Percentiles rank a stretch among this genome's conserved stretches.
Conservation (phyloP, 2,329 filamentous ascomycete genomes). For the Botrytis aclada region DNA sequence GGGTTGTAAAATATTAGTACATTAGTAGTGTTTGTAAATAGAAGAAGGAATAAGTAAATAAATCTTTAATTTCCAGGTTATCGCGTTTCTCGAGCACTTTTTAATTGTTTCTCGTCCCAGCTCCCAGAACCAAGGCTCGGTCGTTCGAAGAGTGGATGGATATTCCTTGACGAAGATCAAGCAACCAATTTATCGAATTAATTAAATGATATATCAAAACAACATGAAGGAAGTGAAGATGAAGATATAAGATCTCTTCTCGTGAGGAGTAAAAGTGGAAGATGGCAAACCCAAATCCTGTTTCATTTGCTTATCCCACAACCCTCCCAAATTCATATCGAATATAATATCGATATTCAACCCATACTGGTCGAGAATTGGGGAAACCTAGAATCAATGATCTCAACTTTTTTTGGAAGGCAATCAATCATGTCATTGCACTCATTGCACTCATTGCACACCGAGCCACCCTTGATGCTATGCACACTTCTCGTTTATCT, state of each 20-base stretch:
- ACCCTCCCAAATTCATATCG: neutral
- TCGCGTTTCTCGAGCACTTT: slow-evolving; percentile 3
- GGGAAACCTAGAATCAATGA: slow-evolving; percentile 9
- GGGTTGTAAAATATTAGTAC: neutral
- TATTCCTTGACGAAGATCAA: slow-evolving; percentile 11
- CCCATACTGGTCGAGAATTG: slow-evolving; percentile 1
- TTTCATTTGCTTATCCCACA: neutral
- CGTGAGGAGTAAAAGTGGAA: neutral
- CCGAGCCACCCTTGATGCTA: neutral
- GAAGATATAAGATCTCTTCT: neutral
- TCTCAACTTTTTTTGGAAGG: slow-evolving; percentile 7
- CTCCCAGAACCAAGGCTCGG: slow-evolving; percentile 3
- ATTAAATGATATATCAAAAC: slow-evolving; percentile 7
- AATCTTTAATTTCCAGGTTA: slow-evolving; percentile 11
- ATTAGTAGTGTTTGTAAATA: neutral
- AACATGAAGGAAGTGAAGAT: neutral
- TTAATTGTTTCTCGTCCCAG: neutral
- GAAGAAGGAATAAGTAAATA: neutral
- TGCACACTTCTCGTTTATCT: slow-evolving; percentile 18
- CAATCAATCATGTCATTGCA: slow-evolving; percentile 5
- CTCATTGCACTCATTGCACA: neutral
- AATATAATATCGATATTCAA: neutral
- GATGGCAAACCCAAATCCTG: neutral
- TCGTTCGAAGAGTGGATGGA: slow-evolving; percentile 8
- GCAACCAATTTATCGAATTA: neutral